Base-by-base conservation (phyloP, 2,329 filamentous ascomycete genomes). In the Kalaharituber pfeilii region DNA sequence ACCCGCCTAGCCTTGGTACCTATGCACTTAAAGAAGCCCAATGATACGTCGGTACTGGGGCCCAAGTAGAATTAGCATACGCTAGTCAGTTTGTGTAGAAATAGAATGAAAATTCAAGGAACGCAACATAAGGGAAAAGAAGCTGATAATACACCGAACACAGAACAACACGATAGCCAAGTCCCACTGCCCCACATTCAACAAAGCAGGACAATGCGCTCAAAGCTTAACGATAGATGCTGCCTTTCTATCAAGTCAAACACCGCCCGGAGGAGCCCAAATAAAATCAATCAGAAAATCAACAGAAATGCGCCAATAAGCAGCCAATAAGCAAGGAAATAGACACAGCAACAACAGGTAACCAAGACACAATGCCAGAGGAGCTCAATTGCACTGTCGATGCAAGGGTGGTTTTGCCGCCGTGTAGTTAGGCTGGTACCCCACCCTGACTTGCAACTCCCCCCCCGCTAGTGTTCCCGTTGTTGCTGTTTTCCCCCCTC, bases 351-450 rank as follows among this genome's bases (percentile, higher is more conserved):
- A n/a, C n/a, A n/a, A n/a, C n/a, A n/a, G n/a, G n/a, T n/a, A n/a
- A n/a, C n/a, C n/a, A n/a, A n/a, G n/a, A n/a, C n/a, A n/a, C n/a
- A n/a, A n/a, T n/a, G n/a, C n/a, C n/a, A n/a, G n/a, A n/a, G n/a
- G n/a, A n/a, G n/a, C n/a, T n/a, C n/a, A n/a, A n/a, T n/a, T n/a
- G 54, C 26, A 54, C 54, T 44, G 53, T 53, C 39, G 53, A 52
- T 50, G 15, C 54, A 50, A 56, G 33, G 50, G n/a, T n/a, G n/a
- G 13, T 25, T 47, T 47, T 51, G 18, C 51, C 60, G 60, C 42
- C 57, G 57, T 51, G 56, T 53, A 25, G 52, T 53, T 29, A 57
- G 53, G 18, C 52, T 47, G 25, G 54, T 53, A 18, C 54, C 36
- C 28, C 53, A 49, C 22, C 44, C 30, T 24, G 44, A 2, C 42